Evolutionary conservation across 495 filamentous ascomycete genomes (phyloP).

Genomic region (Amorphotheca resinae): DNA sequence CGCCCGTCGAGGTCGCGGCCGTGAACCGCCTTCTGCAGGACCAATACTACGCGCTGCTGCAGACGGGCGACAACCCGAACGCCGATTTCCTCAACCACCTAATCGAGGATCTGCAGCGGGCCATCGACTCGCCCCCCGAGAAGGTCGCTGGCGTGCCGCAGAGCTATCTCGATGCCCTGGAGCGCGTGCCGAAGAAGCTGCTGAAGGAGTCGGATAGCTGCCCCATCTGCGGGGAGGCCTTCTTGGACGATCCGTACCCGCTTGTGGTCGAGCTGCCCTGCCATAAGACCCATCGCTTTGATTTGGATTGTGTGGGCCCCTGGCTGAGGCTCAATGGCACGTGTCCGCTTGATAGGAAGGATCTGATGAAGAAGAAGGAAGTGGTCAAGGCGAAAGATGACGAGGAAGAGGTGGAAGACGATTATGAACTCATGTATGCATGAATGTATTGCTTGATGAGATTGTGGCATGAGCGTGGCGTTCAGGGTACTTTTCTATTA

Average conservation of each 20-base stretch:
- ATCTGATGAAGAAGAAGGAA: slow-evolving; percentile 62
- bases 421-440: slow-evolving; percentile 66
- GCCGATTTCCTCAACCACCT: slow-evolving; percentile 46
- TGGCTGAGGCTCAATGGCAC: slow-evolving; percentile 84
- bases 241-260: slow-evolving; percentile 66
- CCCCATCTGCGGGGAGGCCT: slow-evolving; percentile 76
- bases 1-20: slow-evolving; percentile 59
- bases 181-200: slow-evolving; percentile 59
- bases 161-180: slow-evolving; percentile 67
- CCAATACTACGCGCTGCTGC: slow-evolving; percentile 25
- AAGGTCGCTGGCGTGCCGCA: slow-evolving; percentile 67
- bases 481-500: slow-evolving; percentile 1
- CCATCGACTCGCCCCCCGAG: slow-evolving; percentile 52
- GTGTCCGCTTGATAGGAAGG: slow-evolving; percentile 76
- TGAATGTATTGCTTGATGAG: slow-evolving; percentile 23
- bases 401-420: slow-evolving; percentile 51
- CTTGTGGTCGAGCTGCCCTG: slow-evolving; percentile 85
- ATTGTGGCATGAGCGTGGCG: slow-evolving; percentile 10
- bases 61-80: slow-evolving; percentile 14
- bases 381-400: slow-evolving; percentile 34
- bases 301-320: slow-evolving; percentile 87
- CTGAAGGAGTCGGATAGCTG: slow-evolving; percentile 60
- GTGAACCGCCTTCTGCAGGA: slow-evolving; percentile 40
- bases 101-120: slow-evolving; percentile 46
- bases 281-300: slow-evolving; percentile 68